Evolutionary conservation across 2,329 filamentous ascomycete species (phyloP).

Genomic region (Pseudogymnoascus sp.): DNA sequence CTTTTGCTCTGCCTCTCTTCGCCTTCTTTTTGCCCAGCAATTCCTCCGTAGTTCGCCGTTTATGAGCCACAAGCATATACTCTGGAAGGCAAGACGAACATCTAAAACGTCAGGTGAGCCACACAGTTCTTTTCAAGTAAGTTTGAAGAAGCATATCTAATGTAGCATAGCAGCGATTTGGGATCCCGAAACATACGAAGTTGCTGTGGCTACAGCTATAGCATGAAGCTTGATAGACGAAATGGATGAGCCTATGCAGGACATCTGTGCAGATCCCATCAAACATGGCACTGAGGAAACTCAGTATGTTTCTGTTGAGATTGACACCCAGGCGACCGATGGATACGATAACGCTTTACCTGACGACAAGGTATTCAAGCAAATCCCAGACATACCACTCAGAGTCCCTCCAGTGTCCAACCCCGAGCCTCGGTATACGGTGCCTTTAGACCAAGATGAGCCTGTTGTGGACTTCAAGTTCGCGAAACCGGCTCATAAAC

Average conservation of each 20-base stretch:
- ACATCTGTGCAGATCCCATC: constrained; percentile 10
- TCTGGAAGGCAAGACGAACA: background rate
- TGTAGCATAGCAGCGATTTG: background rate
- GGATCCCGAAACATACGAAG: background rate
- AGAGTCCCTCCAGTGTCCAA: background rate
- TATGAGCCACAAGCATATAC: background rate
- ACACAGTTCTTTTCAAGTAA: constrained; percentile 11
- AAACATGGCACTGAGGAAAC: constrained; percentile 15
- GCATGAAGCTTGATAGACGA: background rate
- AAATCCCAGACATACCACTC: background rate
- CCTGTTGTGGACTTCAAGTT: background rate
- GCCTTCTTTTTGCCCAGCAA: background rate
- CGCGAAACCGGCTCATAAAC: background rate
- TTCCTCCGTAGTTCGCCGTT: background rate
- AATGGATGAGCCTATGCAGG: constrained; percentile 9
- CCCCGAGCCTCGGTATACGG: background rate
- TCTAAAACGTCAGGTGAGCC: background rate
- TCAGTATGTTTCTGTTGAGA: constrained; percentile 18
- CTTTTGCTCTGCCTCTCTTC: background rate
- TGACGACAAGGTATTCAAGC: background rate
- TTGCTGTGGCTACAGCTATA: background rate
- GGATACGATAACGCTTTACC: background rate
- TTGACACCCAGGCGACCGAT: constrained; percentile 16
- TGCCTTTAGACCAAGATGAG: background rate
- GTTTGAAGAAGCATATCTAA: constrained; percentile 9